These are phyloP conservation scores for Candida sakaeoensis DNA, from an alignment of 805 yeast species.

Conservation along the genomic window DNA sequence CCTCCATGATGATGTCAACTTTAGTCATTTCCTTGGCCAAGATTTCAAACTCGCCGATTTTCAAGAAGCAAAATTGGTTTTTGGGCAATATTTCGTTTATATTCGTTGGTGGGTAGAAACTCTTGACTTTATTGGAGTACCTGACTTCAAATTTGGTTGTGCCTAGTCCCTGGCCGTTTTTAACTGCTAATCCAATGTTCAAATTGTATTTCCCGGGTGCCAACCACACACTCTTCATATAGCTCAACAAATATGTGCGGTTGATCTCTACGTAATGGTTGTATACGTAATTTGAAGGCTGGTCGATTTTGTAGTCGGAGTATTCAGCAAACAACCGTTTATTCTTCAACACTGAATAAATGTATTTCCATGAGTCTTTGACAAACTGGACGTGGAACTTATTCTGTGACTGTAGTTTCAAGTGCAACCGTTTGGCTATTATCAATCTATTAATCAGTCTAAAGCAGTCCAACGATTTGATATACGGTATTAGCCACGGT, in stretches of 20 bases:
- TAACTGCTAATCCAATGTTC: conserved; percentile 50
- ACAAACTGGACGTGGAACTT: conserved; percentile 29
- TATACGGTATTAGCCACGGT: conserved; percentile 36
- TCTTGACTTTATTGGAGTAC: conserved; percentile 27
- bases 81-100: conserved; percentile 57
- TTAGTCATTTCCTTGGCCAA: conserved; percentile 24
- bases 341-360: conserved; percentile 48
- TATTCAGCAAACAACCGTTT: conserved; percentile 51
- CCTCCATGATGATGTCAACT: conserved; percentile 50
- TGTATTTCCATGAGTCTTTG: conserved; percentile 53
- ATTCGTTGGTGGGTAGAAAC: conserved; percentile 54
- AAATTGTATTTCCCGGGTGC: conserved; percentile 49
- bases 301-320: conserved; percentile 42
- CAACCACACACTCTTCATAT: conserved; percentile 41
- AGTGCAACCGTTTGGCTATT: conserved; percentile 23
- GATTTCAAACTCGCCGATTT: conserved; percentile 47
- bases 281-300: conserved; percentile 42
- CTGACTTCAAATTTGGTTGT: conserved; percentile 52
- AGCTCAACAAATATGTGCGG: conserved; percentile 47
- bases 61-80: conserved; percentile 45
- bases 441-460: conserved; percentile 23
- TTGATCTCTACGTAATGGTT: conserved; percentile 47
- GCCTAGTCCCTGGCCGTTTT: conserved; percentile 54
- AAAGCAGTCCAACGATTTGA: conserved; percentile 36
- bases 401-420: conserved; percentile 25